phyloP scores from a whole-genome alignment of 176 grass and related monocot genomes.

The Eleusine indica region DNA sequence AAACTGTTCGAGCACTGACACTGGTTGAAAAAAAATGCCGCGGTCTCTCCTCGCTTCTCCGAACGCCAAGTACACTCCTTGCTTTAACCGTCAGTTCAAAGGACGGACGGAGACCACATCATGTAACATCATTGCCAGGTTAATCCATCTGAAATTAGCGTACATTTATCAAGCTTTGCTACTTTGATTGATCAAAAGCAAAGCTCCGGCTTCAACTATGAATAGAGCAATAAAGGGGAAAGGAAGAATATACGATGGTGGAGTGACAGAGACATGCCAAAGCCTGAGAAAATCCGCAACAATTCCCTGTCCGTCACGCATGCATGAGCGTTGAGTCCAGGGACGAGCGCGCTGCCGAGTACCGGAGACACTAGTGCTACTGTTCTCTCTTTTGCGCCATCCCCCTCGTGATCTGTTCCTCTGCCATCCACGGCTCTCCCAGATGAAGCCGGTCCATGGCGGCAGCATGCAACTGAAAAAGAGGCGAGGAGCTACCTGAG shows the following conservation, averaged over 20 bases:
- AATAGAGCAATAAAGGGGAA: neutral
- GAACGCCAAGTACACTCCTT: too few species aligned
- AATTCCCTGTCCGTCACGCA: neutral
- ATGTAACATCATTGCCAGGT: neutral
- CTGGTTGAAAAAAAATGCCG: neutral
- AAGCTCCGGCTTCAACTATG: neutral
- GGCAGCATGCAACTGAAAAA: neutral
- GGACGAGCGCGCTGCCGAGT: too few species aligned
- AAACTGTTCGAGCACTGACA: neutral
- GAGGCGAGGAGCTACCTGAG: neutral
- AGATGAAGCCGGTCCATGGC: conserved; percentile 22
- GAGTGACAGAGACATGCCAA: neutral
- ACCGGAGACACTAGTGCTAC: neutral
- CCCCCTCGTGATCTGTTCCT: conserved; percentile 36
- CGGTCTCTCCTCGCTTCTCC: neutral
- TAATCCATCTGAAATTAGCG: neutral
- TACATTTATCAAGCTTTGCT: neutral
- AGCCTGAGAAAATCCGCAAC: neutral
- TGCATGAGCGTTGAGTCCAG: too few species aligned
- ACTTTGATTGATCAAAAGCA: neutral
- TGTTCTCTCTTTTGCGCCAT: conserved; percentile 18
- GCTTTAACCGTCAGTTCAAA: neutral
- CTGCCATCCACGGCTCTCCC: neutral
- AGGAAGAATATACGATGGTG: neutral
- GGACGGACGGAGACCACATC: too few species aligned